Base-by-base conservation (phyloP, 768 basidiomycete species). In the Hebeloma cylindrosporum region DNA sequence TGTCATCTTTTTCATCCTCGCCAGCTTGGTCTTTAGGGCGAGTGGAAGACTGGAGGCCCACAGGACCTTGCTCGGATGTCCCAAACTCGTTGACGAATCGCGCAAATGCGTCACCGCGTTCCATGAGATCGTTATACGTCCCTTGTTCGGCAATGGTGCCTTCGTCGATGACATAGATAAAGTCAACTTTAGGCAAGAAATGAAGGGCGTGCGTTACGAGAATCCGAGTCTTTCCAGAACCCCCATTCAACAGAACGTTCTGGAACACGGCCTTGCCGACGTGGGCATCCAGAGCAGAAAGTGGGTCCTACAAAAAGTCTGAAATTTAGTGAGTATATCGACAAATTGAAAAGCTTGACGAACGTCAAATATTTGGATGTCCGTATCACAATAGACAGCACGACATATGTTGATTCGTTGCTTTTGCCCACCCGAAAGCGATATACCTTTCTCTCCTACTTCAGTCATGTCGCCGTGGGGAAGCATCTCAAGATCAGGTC, bases 131-230 rank as follows among this genome's bases (percentile, higher is more conserved):
- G 1, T 68, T 59, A 53, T 87, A 94, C 2, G 88, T 84, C 3
- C 93, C 93, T 8, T 74, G 77, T 62, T 94, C 91, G n/a, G 75
- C 77, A 46, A 96, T 80, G 21, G 69, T 72, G 5, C 93, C 93
- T 27, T 90, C 80, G 9, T 75, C 73, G 39, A 96, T 65, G 21
- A 82, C 81, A 58, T 82, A 82, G 58, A 96, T 85, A 59, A 87
- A 88, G 64, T 94, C 91, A 17, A 89, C 88, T 46, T 85, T 73
- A 1, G 88, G 85, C 18, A 96, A 77, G 70, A 94, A 88, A 64
- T 95, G 91, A 6, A 95, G 73, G 1, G 88, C 91, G 59, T 94
- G 91, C 0, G 93, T 96, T 26, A 94, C 91, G 42, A 96, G 79
- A 32, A 96, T 72, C 17, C 88, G 77, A 5, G 93, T 94, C 60